Evolutionary conservation across 495 filamentous ascomycete species (phyloP), one percentile per base, ranked within the genome.

Genomic region (Neurospora sp.): DNA sequence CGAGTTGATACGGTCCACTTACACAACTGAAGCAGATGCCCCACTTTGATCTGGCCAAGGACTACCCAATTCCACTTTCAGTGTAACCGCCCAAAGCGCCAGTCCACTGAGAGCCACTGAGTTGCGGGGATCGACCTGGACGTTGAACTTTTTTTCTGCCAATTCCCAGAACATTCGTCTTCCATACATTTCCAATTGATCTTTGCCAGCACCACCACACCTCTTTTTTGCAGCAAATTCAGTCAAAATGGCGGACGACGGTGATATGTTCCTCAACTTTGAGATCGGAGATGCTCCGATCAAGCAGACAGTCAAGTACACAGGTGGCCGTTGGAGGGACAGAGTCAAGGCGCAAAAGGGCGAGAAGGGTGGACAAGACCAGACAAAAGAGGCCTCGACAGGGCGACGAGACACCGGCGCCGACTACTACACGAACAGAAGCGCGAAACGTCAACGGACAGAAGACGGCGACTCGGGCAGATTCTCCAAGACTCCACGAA

Each of bases 271-370:
- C 68, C 85, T 98, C 80, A 98, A 99, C 79, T 98, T 98, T 79
- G 87, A 91, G 71, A 84, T 96, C 39, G 85, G 87, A 16, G 92
- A 92, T 75, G 85, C 84, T 18, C 82, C 84, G 0, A 40, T 85
- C 0, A 91, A 90, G 72, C 86, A 86, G 5, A 86, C 88, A 65
- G 85, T 87, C 68, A 91, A 88, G 74, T 93, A 97, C 79, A 94
- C 90, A 80, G 96, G 96, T 73, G 96, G 96, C 16, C 88, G 89
- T 75, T 99, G 96, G 96, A 92, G 90, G 78, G 96, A 97, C 78
- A 86, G 96, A 72, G 83, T 94, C 70, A 89, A 86, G 69, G 95
- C 93, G 22, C 93, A 94, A 81, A 93, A 92, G 83, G 83, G 74
- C 84, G 89, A 76, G 82, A 90, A 73, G 84, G 86, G 76, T 75